Percentiles rank a stretch among this genome's conserved stretches.
Evolutionary conservation across 2,329 filamentous ascomycete species (phyloP).

Genomic region (Incumbomyces lentus): DNA sequence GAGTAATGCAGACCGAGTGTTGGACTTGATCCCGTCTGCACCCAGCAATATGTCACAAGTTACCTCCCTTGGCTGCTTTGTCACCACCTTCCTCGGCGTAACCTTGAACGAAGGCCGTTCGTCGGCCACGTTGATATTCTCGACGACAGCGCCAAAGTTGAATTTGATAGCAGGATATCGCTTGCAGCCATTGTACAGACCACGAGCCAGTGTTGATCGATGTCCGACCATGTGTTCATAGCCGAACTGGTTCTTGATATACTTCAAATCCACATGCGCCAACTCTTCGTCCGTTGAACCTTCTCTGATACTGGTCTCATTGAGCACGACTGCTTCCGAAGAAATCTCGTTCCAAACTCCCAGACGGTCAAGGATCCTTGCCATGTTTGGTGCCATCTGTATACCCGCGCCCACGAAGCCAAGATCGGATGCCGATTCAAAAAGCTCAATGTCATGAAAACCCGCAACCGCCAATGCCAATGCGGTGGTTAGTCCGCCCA

Average conservation of each 20-base stretch:
- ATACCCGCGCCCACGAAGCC: conserved; percentile 80
- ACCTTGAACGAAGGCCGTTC: conserved; percentile 52
- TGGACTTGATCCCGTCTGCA: conserved; percentile 46
- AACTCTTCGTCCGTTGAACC: conserved; percentile 60
- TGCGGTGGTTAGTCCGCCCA: conserved; percentile 65
- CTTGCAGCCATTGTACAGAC: conserved; percentile 61
- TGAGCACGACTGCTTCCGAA: conserved; percentile 59
- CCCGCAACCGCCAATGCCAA: conserved; percentile 66
- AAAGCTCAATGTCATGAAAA: conserved; percentile 63
- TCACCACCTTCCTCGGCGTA: conserved; percentile 42
- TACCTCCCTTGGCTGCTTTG: conserved; percentile 39
- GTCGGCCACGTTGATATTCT: conserved; percentile 48
- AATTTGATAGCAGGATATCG: conserved; percentile 53
- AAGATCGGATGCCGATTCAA: conserved; percentile 60
- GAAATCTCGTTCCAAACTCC: conserved; percentile 64
- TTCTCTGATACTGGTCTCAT: conserved; percentile 63
- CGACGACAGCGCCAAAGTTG: conserved; percentile 51
- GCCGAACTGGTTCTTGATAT: conserved; percentile 57
- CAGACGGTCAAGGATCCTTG: conserved; percentile 60
- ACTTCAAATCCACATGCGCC: conserved; percentile 57
- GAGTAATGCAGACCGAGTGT: conserved; percentile 35
- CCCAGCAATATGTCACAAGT: conserved; percentile 43
- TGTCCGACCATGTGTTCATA: conserved; percentile 76
- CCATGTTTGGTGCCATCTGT: conserved; percentile 74
- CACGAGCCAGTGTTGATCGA: conserved; percentile 58